Evolutionary conservation across 805 yeast species (phyloP).

Genomic region (Nakazawaea holstii): DNA sequence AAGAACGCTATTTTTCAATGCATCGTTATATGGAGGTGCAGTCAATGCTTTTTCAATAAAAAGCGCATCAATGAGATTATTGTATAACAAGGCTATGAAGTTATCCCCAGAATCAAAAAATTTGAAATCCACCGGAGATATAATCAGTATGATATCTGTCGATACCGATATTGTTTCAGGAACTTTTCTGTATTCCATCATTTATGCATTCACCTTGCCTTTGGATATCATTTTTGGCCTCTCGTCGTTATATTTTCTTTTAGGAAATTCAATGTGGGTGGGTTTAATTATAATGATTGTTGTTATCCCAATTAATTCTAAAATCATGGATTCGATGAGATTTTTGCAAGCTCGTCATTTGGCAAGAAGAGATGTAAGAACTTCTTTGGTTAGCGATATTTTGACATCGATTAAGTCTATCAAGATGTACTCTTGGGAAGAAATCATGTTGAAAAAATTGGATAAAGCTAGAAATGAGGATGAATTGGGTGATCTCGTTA

Average conservation of each 20-base stretch:
- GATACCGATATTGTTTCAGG: slow-evolving; percentile 58
- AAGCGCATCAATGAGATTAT: slow-evolving; percentile 51
- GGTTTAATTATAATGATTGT: slow-evolving; percentile 48
- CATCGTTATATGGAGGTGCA: slow-evolving; percentile 53
- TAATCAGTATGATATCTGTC: slow-evolving; percentile 60
- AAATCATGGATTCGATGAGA: slow-evolving; percentile 38
- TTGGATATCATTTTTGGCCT: slow-evolving; percentile 39
- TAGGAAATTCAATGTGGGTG: slow-evolving; percentile 56
- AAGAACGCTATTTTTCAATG: slow-evolving; percentile 55
- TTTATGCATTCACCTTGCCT: slow-evolving; percentile 39
- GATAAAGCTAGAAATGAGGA: slow-evolving; percentile 48
- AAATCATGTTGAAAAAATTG: slow-evolving; percentile 50
- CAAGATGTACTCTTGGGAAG: slow-evolving; percentile 67
- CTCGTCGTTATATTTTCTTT: slow-evolving; percentile 41
- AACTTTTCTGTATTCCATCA: slow-evolving; percentile 37
- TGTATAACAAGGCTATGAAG: slow-evolving; percentile 55
- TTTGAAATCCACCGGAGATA: slow-evolving; percentile 57
- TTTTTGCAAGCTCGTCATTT: slow-evolving; percentile 46
- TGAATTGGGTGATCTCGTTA: slow-evolving; percentile 42
- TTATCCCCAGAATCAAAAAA: slow-evolving; percentile 54
- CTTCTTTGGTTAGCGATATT: slow-evolving; percentile 55
- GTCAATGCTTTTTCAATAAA: slow-evolving; percentile 31
- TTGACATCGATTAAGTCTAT: slow-evolving; percentile 55
- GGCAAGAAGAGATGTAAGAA: slow-evolving; percentile 56
- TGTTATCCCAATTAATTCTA: slow-evolving; percentile 52